A percentile compares a stretch with the other conserved stretches of the same genome.
Conservation (phyloP, 257 asterid genomes). For the Petunia axillaris region DNA sequence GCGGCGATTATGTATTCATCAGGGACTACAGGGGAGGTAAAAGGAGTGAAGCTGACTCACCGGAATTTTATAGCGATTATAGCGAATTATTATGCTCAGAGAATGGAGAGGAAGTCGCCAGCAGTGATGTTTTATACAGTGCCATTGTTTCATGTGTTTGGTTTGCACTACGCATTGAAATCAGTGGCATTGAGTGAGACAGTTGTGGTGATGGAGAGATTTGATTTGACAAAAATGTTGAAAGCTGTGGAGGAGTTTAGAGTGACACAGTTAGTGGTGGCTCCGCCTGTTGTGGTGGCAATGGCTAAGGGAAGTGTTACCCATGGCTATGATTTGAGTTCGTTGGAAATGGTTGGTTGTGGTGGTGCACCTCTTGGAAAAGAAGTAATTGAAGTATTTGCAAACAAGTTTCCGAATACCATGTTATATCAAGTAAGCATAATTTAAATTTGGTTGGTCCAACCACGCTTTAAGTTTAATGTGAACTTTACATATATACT, state of each 20-base stretch:
- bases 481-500: too few species aligned
- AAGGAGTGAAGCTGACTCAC: conserved; percentile 59
- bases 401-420: conserved; percentile 39
- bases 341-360: conserved; percentile 46
- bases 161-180: conserved; percentile 43
- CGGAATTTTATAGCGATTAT: conserved; percentile 50
- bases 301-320: conserved; percentile 47
- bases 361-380: conserved; percentile 61
- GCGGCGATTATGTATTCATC: conserved; percentile 69
- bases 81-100: conserved; percentile 30
- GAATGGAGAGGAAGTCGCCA: conserved; percentile 32
- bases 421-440: conserved; percentile 50
- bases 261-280: conserved; percentile 53
- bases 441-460: too few species aligned
- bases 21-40: conserved; percentile 67
- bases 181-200: conserved; percentile 57
- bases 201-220: conserved; percentile 55
- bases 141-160: conserved; percentile 61
- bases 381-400: conserved; percentile 43
- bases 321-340: conserved; percentile 46
- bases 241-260: conserved; percentile 47
- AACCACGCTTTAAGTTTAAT: not conserved
- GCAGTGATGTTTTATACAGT: conserved; percentile 41
- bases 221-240: conserved; percentile 51
- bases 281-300: conserved; percentile 58